phyloP scores from a whole-genome alignment of 2,329 filamentous ascomycete genomes.

The Tolypocladium ophioglossoides region DNA sequence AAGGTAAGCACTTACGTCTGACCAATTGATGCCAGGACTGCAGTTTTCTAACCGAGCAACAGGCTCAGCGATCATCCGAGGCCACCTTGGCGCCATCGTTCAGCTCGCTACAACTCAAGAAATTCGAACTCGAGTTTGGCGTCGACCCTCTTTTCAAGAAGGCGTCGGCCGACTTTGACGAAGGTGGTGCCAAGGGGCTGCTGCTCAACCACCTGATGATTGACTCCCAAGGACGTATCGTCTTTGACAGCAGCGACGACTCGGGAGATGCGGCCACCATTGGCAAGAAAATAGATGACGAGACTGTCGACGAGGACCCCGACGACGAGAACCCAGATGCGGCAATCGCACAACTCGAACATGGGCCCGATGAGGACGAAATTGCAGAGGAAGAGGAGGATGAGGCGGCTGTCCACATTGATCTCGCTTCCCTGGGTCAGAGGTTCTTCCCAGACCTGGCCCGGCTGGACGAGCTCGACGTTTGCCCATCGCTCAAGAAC shows the following conservation, averaged over 20 bases:
- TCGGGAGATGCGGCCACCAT: conserved; percentile 36
- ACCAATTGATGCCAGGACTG: neutral
- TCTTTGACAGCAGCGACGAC: conserved; percentile 97
- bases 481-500: conserved; percentile 89
- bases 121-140: conserved; percentile 92
- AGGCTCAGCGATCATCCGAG: conserved; percentile 72
- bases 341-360: conserved; percentile 25
- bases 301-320: conserved; percentile 27
- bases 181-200: conserved; percentile 91
- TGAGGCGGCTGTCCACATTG: conserved; percentile 56
- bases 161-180: conserved; percentile 94
- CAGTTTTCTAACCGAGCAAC: neutral
- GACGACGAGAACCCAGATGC: conserved; percentile 17
- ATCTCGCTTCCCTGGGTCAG: conserved; percentile 61
- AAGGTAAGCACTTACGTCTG: conserved; percentile 43
- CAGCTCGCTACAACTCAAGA: conserved; percentile 82
- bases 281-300: conserved; percentile 26
- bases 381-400: conserved; percentile 35
- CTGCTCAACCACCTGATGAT: conserved; percentile 96
- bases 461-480: conserved; percentile 71
- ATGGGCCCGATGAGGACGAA: conserved; percentile 33
- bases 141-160: conserved; percentile 99
- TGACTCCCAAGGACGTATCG: conserved; percentile 81
- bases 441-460: conserved; percentile 80
- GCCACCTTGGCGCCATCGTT: conserved; percentile 89